Base-by-base conservation (phyloP, 805 yeast genomes). In the Candida ipomoeae region DNA sequence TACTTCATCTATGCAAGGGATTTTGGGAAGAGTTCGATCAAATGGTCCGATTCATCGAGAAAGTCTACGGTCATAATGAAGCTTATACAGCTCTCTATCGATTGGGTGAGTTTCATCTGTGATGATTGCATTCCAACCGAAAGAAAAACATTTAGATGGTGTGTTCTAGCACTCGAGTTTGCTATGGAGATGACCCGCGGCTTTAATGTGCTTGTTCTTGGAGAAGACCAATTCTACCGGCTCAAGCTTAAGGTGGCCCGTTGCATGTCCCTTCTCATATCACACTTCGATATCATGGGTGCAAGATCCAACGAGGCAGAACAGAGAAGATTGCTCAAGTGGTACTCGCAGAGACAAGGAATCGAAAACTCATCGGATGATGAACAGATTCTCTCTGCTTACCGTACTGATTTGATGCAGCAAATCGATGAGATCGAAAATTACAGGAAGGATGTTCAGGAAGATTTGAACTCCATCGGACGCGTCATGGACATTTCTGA, bases 231-330 rank as follows among this genome's bases (percentile, higher is more conserved):
- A 60, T 94, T 91, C 62, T 70, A 78, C 50, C 68, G 76, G 36
- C 71, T 94, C 55, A 84, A 90, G 58, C 77, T 81, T 46, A 89
- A 89, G 62, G 96, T 94, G 42, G 95, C 97, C 0, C 87, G 96
- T 1, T 90, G 97, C 68, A 89, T 94, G 90, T 84, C 97, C 1
- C 73, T 94, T 46, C 74, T 94, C 52, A 92, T 94, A 55, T 89
- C 97, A 0, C 98, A 94, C 69, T 94, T 94, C 62, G 99, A 94
- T 69, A 90, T 94, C 47, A 94, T 92, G 97, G 98, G 98, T 44
- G 97, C 97, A 0, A 79, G 98, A 61, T 87, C 96, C 1, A 85
- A 82, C 59, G 89, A 85, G 61, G 76, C 81, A 10, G 84, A 78
- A 60, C 76, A 76, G 64, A 73, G 77, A 58, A 74, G 79, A 59